Evolutionary conservation across 306 rosid species (phyloP).

Genomic region (Cercis canadensis): DNA sequence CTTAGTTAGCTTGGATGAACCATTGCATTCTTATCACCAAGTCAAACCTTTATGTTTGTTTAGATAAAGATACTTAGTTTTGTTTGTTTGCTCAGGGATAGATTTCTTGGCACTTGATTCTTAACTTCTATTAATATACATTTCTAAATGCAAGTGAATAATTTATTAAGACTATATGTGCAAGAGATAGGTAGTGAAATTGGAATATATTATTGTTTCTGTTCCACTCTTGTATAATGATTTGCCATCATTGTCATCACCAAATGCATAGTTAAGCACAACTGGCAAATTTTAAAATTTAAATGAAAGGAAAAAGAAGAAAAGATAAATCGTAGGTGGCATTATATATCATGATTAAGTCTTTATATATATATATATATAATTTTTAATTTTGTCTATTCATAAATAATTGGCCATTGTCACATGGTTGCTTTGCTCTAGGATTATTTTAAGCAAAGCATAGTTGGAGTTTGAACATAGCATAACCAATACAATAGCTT

Average conservation of each 20-base stretch:
- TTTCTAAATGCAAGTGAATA: too few relatives aligned
- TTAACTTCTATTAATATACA: slow-evolving; percentile 2
- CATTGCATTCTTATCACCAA: too few relatives aligned
- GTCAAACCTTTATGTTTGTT: background rate
- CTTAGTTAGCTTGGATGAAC: too few relatives aligned
- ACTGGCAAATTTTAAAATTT: background rate
- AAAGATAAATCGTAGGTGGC: too few relatives aligned
- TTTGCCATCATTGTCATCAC: background rate
- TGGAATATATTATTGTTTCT: slow-evolving; percentile 16
- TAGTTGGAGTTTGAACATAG: background rate
- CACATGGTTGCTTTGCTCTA: slow-evolving; percentile 34
- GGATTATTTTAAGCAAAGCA: slow-evolving; percentile 4
- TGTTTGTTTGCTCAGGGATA: slow-evolving; percentile 4
- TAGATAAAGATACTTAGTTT: background rate
- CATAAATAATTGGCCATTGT: slow-evolving; percentile 14
- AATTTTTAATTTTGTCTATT: background rate
- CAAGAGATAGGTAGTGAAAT: background rate
- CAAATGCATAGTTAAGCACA: background rate
- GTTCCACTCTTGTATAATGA: background rate
- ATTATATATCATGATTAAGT: too few relatives aligned
- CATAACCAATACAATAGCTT: background rate
- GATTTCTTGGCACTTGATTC: slow-evolving; percentile 34
- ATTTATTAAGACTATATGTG: background rate
- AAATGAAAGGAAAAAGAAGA: too few relatives aligned
- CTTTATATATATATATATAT: background rate